Percentiles rank a stretch among this genome's conserved stretches.
phyloP scores from a whole-genome alignment of 345 rosid genomes.

The Adansonia digitata region DNA sequence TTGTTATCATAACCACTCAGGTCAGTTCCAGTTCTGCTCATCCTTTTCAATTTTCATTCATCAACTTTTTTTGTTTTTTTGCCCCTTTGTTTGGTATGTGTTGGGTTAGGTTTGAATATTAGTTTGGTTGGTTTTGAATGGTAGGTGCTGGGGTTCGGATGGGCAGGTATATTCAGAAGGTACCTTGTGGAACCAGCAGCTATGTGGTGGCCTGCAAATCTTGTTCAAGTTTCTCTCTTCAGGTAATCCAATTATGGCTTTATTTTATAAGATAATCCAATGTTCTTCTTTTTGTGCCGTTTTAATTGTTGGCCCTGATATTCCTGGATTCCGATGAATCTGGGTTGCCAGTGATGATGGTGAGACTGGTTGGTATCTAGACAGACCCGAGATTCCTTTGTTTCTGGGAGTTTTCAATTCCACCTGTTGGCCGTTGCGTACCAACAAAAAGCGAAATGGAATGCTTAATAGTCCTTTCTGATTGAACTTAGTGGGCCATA shows the following conservation, averaged over 20 bases:
- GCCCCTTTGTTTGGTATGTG: not conserved
- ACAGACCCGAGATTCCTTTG: not conserved
- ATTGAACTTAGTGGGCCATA: not conserved
- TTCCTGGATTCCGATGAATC: not conserved
- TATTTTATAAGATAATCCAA: not conserved
- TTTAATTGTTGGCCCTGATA: no score
- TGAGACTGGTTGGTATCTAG: not conserved
- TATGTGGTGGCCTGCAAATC: conserved; percentile 99
- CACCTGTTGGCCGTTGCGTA: not conserved
- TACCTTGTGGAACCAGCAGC: conserved; percentile 93
- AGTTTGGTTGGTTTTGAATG: conserved; percentile 36
- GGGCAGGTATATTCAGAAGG: conserved; percentile 91
- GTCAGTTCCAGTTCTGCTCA: conserved; percentile 26
- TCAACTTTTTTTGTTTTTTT: not conserved
- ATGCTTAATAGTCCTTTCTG: not conserved
- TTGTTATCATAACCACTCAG: conserved; percentile 83
- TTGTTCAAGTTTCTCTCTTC: conserved; percentile 93
- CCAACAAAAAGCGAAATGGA: not conserved
- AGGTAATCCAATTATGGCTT: conserved; percentile 40
- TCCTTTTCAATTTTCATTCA: not conserved
- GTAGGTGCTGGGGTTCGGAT: conserved; percentile 94
- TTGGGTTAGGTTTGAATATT: conserved; percentile 1
- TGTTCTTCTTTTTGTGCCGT: no score
- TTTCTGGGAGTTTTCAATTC: not conserved
- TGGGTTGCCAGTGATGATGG: no score